phyloP scores from a whole-genome alignment of 345 rosid genomes.

The Corymbia maculata region DNA sequence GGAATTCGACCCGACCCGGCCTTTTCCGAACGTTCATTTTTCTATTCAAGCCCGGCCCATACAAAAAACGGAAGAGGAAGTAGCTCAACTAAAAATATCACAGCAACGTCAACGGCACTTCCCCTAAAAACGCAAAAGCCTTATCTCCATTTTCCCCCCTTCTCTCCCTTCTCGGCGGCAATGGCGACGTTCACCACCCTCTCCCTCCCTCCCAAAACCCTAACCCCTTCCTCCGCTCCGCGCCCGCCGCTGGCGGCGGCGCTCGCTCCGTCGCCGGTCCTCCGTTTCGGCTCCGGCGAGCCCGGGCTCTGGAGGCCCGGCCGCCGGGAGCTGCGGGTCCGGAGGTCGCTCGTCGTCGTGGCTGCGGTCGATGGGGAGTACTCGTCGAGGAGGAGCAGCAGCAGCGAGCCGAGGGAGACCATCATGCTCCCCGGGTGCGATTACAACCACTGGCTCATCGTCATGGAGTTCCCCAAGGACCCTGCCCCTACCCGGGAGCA shows the following conservation, averaged over 20 bases:
- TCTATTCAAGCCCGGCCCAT: background rate
- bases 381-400: constrained; percentile 62
- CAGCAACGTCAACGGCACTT: background rate
- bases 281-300: background rate
- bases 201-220: constrained; percentile 31
- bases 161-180: background rate
- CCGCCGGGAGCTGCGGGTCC: background rate
- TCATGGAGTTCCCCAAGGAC: constrained; percentile 96
- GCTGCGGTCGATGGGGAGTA: constrained; percentile 51
- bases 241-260: background rate
- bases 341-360: background rate
- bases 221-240: constrained; percentile 4
- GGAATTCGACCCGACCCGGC: background rate
- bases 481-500: constrained; percentile 90
- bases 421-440: constrained; percentile 93
- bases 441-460: constrained; percentile 94
- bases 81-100: background rate
- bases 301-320: background rate
- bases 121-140: background rate
- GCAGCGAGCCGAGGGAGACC: constrained; percentile 73
- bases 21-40: background rate
- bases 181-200: constrained; percentile 51
- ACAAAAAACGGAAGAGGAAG: background rate
- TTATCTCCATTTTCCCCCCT: background rate
- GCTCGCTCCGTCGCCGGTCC: background rate